A percentile compares a stretch with the other conserved stretches of the same genome.
phyloP scores from a whole-genome alignment of 768 basidiomycete species.

The Xerocomellus chrysenteron region DNA sequence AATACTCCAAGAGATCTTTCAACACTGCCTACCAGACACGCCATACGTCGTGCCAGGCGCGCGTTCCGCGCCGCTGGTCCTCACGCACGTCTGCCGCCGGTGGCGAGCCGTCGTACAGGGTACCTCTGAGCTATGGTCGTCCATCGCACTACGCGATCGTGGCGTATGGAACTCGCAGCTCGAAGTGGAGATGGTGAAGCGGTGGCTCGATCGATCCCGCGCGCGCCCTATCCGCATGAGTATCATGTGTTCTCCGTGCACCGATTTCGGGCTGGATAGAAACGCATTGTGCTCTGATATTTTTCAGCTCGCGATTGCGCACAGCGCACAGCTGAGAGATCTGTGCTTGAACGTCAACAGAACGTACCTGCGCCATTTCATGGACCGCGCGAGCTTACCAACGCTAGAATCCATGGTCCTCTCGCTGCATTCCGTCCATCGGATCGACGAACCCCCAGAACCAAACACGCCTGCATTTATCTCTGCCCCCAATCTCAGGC shows the following conservation, averaged over 20 bases:
- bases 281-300: slow-evolving; percentile 14
- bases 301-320: slow-evolving; percentile 21
- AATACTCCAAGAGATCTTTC: slow-evolving; percentile 33
- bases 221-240: slow-evolving; percentile 26
- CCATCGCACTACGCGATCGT: slow-evolving; percentile 26
- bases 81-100: slow-evolving; percentile 34
- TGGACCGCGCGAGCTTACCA: slow-evolving; percentile 9
- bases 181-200: slow-evolving; percentile 25
- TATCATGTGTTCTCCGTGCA: slow-evolving; percentile 15
- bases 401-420: slow-evolving; percentile 16
- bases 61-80: slow-evolving; percentile 30
- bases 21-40: slow-evolving; percentile 24
- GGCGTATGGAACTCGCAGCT: slow-evolving; percentile 30
- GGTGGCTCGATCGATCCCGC: slow-evolving; percentile 22
- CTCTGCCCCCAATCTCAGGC: slow-evolving; percentile 17
- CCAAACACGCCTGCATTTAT: not conserved
- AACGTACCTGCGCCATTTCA: slow-evolving; percentile 21
- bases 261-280: slow-evolving; percentile 15
- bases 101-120: slow-evolving; percentile 30
- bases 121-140: slow-evolving; percentile 35
- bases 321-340: slow-evolving; percentile 19
- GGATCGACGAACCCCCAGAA: slow-evolving; percentile 2
- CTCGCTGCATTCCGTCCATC: slow-evolving; percentile 12
- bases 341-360: slow-evolving; percentile 17
- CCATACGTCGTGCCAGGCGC: slow-evolving; percentile 23